Conservation (phyloP, 139 green algal genomes). For the Tetradesmus lagerheimii region DNA sequence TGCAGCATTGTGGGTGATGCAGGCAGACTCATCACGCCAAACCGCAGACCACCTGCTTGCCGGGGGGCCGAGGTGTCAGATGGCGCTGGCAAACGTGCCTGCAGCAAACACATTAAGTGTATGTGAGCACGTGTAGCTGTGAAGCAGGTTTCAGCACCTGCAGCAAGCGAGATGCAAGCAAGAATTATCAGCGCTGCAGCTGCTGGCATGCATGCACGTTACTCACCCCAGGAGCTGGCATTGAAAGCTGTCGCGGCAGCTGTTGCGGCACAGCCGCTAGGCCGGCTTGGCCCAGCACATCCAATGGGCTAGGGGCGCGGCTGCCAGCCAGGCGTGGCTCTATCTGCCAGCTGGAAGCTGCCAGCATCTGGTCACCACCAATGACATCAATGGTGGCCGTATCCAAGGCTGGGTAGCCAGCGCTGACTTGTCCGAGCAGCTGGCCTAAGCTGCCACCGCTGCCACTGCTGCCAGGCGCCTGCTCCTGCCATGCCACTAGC, state of each 20-base stretch:
- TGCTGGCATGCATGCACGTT: background rate
- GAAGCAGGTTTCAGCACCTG: no score
- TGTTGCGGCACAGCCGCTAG: background rate
- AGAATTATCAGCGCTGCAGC: background rate
- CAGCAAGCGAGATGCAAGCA: background rate
- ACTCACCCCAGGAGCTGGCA: slow-evolving; percentile 12
- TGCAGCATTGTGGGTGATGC: slow-evolving; percentile 43
- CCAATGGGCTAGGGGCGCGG: background rate
- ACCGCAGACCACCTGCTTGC: background rate
- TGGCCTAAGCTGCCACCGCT: slow-evolving; percentile 16
- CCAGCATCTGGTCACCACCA: background rate
- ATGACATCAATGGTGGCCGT: background rate
- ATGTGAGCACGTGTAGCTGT: background rate
- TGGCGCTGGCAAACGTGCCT: background rate
- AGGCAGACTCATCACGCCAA: background rate
- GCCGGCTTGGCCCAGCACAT: background rate
- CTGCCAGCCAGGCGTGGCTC: background rate
- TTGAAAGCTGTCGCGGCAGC: background rate
- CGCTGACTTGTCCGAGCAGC: background rate
- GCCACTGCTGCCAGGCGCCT: slow-evolving; percentile 12
- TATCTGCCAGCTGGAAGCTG: background rate
- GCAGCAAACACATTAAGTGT: no score
- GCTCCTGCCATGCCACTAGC: background rate
- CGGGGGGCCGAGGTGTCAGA: background rate
- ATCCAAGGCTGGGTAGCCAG: background rate